Conservation (phyloP, 768 basidiomycete genomes). For the Trametes maxima region DNA sequence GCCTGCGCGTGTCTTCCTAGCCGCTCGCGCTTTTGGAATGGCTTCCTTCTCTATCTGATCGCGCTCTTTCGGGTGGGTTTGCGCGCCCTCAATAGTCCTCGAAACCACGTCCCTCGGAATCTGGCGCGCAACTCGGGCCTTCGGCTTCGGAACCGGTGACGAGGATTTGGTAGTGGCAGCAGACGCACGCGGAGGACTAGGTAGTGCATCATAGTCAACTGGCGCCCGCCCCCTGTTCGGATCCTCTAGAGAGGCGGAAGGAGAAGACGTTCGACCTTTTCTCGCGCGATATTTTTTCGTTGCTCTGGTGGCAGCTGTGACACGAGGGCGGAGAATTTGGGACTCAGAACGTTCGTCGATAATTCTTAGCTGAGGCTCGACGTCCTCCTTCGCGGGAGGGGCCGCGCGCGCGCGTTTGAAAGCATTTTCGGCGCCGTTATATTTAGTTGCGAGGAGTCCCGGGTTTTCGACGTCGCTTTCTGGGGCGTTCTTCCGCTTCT, state of each 20-base stretch:
- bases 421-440: background rate
- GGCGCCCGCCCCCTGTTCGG: background rate
- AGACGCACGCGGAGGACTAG: constrained; percentile 21
- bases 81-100: background rate
- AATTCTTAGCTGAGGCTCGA: background rate
- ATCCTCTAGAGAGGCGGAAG: constrained; percentile 11
- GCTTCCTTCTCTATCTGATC: background rate
- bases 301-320: constrained; percentile 16
- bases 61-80: background rate
- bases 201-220: constrained; percentile 39
- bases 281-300: constrained; percentile 36
- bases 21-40: background rate
- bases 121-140: too few relatives aligned
- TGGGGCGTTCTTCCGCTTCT: constrained; percentile 21
- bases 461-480: background rate
- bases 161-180: background rate
- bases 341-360: constrained; percentile 1
- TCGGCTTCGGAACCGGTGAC: background rate
- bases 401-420: constrained; percentile 1
- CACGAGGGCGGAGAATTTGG: constrained; percentile 15
- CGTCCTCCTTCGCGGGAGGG: background rate
- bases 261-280: constrained; percentile 39
- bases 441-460: background rate
- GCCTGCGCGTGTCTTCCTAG: background rate
- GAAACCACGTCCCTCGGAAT: too few relatives aligned